Conservation (phyloP, 106 monocot genomes). For the Allium cepa region DNA sequence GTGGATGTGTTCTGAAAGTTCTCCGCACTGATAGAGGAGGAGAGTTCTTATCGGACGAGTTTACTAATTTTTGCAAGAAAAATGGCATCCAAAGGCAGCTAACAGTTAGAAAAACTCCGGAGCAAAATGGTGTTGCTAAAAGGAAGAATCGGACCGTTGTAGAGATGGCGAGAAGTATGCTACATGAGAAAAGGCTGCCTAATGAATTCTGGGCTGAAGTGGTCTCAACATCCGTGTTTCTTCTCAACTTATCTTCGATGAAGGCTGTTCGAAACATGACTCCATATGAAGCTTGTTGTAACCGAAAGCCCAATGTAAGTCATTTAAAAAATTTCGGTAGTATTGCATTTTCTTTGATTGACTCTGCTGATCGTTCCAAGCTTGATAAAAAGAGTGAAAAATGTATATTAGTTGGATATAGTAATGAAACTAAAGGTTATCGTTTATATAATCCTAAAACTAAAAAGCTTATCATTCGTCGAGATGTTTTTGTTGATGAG, state of each 20-base stretch:
- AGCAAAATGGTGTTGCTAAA: conserved; percentile 5
- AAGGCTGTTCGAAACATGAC: conserved; percentile 15
- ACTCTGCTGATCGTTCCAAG: too few relatives aligned
- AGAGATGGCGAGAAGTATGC: conserved; percentile 12
- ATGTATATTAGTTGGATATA: too few relatives aligned
- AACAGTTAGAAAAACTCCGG: neutral
- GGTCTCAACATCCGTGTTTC: conserved; percentile 5
- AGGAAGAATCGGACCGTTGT: conserved; percentile 11
- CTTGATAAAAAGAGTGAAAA: too few relatives aligned
- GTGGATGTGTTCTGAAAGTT: conserved; percentile 6
- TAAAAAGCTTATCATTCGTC: conserved; percentile 12
- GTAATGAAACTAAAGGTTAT: conserved; percentile 17
- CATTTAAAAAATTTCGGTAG: too few relatives aligned
- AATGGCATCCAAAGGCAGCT: conserved; percentile 8
- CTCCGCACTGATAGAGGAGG: conserved; percentile 12
- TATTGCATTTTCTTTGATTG: too few relatives aligned
- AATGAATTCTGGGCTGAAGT: conserved; percentile 14
- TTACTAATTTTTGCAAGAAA: too few relatives aligned
- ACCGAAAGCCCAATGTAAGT: conserved; percentile 10
- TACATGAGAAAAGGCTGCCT: conserved; percentile 3
- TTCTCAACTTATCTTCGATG: conserved; percentile 6
- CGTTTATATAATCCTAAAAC: conserved; percentile 8
- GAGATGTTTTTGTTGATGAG: conserved; percentile 21
- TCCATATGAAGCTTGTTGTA: conserved; percentile 14
- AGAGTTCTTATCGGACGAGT: too few relatives aligned